A percentile compares a stretch with the other conserved stretches of the same genome.
Evolutionary conservation across 2,329 filamentous ascomycete species (phyloP).

Genomic region (Exophiala oligosperma): DNA sequence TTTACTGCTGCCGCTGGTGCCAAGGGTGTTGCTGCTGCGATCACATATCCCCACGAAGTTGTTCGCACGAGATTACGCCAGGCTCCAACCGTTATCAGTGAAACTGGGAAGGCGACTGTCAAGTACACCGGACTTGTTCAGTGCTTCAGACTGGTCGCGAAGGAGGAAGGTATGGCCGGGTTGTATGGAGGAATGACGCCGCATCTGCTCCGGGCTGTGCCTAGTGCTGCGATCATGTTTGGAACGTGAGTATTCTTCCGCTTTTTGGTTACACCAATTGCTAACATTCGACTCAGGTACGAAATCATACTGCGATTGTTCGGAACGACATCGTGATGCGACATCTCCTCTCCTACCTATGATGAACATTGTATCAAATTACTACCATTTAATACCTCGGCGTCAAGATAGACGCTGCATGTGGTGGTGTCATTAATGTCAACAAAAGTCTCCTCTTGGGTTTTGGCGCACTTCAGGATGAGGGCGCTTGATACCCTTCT

Average conservation of each 20-base stretch:
- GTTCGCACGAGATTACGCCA: conserved; percentile 82
- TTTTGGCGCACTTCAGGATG: background rate
- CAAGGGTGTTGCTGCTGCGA: conserved; percentile 79
- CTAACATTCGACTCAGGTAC: conserved; percentile 37
- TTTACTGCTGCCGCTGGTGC: conserved; percentile 76
- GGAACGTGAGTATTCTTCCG: conserved; percentile 63
- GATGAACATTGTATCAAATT: background rate
- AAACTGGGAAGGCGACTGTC: conserved; percentile 60
- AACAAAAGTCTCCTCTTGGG: background rate
- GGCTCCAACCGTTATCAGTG: conserved; percentile 77
- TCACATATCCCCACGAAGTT: conserved; percentile 92
- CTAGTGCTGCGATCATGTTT: conserved; percentile 94
- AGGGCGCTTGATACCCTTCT: background rate
- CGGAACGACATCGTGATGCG: conserved; percentile 35
- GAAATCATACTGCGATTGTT: conserved; percentile 37
- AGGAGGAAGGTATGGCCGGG: conserved; percentile 81
- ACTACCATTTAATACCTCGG: background rate
- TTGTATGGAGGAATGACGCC: conserved; percentile 90
- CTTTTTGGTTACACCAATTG: conserved; percentile 21
- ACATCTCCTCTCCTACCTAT: background rate
- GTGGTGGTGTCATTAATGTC: too few species aligned
- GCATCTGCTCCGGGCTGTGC: conserved; percentile 86
- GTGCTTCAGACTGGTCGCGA: conserved; percentile 84
- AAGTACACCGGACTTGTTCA: conserved; percentile 89
- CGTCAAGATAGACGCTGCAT: background rate